Evolutionary conservation across 2,329 filamentous ascomycete genomes (phyloP).

Genomic region (Beauveria varroae): DNA sequence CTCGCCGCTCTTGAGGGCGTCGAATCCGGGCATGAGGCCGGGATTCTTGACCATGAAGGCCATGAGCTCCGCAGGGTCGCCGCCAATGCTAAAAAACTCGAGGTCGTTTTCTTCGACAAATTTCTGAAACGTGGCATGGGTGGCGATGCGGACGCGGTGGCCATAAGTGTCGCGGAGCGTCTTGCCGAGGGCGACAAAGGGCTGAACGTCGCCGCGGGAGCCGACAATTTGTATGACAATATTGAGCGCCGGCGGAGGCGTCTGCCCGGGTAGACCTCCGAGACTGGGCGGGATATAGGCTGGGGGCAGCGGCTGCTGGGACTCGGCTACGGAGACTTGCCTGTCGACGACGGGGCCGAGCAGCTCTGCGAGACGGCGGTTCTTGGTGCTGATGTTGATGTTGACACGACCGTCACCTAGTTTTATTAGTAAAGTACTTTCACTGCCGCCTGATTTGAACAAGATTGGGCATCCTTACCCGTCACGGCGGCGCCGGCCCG

Average conservation of each 20-base stretch:
- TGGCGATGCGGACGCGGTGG: conserved; percentile 67
- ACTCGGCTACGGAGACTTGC: conserved; percentile 41
- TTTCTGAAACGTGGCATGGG: conserved; percentile 58
- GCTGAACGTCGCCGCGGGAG: conserved; percentile 68
- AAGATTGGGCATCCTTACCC: conserved; percentile 25
- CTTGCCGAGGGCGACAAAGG: conserved; percentile 63
- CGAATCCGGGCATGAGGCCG: conserved; percentile 74
- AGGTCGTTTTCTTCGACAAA: conserved; percentile 65
- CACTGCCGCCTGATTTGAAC: no score
- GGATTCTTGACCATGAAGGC: conserved; percentile 91
- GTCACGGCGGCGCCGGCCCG: conserved; percentile 54
- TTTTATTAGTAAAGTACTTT: background rate
- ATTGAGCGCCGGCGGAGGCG: conserved; percentile 53
- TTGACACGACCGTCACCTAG: conserved; percentile 68
- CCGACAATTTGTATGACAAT: conserved; percentile 71
- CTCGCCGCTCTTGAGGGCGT: conserved; percentile 69
- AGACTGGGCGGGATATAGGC: conserved; percentile 68
- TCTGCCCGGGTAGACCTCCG: conserved; percentile 50
- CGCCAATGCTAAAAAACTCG: conserved; percentile 72
- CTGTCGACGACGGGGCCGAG: conserved; percentile 56
- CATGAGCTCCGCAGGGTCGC: conserved; percentile 69
- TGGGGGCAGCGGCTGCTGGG: conserved; percentile 45
- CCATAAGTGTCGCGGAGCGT: conserved; percentile 56
- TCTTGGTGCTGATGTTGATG: conserved; percentile 71
- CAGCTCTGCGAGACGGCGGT: conserved; percentile 56